Conservation (phyloP, 2,329 filamentous ascomycete genomes). For the Pseudogymnoascus sp. region DNA sequence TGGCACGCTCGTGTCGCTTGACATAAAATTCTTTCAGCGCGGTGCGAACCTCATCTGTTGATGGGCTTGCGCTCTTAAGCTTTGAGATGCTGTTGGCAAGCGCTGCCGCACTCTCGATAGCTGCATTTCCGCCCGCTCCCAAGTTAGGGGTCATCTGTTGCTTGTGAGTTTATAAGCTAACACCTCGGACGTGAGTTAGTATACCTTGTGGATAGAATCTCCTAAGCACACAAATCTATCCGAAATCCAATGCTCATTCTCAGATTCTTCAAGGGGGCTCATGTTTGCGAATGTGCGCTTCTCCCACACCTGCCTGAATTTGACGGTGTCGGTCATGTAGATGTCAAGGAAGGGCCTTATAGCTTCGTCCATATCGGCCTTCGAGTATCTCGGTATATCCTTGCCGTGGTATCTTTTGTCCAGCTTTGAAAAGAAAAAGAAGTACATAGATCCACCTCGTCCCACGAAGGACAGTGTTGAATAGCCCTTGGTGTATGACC, state of each 20-base stretch:
- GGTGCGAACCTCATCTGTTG: constrained; percentile 4
- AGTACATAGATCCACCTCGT: constrained; percentile 13
- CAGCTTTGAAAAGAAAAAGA: constrained; percentile 16
- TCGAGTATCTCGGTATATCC: constrained; percentile 17
- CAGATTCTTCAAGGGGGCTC: constrained; percentile 14
- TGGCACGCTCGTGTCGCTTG: constrained; percentile 17
- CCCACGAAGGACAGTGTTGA: constrained; percentile 15
- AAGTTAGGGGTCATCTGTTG: constrained; percentile 21
- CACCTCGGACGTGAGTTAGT: constrained; percentile 7
- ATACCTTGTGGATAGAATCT: constrained; percentile 24
- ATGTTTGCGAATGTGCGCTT: constrained; percentile 9
- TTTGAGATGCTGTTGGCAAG: constrained; percentile 23
- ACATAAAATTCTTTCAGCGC: constrained; percentile 13
- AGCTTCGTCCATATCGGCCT: constrained; percentile 13
- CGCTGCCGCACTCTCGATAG: constrained; percentile 32
- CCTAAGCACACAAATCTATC: constrained; percentile 20
- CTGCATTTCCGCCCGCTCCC: constrained; percentile 34
- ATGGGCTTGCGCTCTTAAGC: not conserved
- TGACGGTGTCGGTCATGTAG: constrained; percentile 10
- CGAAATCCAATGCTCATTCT: constrained; percentile 18
- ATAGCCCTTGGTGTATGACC: constrained; percentile 9
- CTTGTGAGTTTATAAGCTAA: constrained; percentile 1
- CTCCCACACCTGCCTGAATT: constrained; percentile 15
- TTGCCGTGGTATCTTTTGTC: constrained; percentile 11
- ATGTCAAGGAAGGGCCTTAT: constrained; percentile 10